Base-by-base conservation (phyloP, 495 filamentous ascomycete genomes). In the Penicillium parvum region DNA sequence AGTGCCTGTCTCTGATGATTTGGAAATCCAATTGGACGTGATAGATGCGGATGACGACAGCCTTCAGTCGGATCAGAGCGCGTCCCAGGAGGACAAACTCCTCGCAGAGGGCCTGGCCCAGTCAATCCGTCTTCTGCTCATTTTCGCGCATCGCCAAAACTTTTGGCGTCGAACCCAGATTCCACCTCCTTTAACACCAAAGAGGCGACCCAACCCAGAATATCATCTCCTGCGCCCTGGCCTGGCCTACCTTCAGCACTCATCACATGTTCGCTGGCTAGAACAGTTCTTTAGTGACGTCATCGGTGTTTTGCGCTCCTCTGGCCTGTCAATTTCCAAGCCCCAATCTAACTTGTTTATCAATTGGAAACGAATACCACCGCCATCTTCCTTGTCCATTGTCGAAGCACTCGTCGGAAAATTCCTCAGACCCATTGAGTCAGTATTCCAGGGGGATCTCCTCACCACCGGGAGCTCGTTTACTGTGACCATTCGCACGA, bases 91-190 rank as follows among this genome's bases (percentile, higher is more conserved):
- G 5, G 52, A 72, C 9, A 61, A 60, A 18, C 42, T 46, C 4
- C 58, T 82, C 26, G 80, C 84, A 2, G 65, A 83, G 48, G 73
- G 68, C 1, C 65, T 84, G 16, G 73, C 70, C 4, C 62, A 81
- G 44, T 72, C 77, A 1, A 72, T 89, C 10, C 78, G 82, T 12
- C 73, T 91, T 27, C 73, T 90, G 3, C 76, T 91, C n/a, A 74
- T 75, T 20, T 79, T 85, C 47, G 75, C 82, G 7, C 86, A 94
- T 57, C 73, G 80, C 15, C 76, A 83, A 46, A 88, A 81, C 30
- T 69, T 84, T 9, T 71, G 71, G 9, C 75, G 72, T 3, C 75
- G 86, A 27, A 82, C 77, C 5, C 77, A 80, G 45, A 60, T 72
- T 0, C 81, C 84, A 14, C 73, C 73, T 0, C 78, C 83, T 0